Base-by-base conservation (phyloP, 257 asterid species). In the Vinca minor region DNA sequence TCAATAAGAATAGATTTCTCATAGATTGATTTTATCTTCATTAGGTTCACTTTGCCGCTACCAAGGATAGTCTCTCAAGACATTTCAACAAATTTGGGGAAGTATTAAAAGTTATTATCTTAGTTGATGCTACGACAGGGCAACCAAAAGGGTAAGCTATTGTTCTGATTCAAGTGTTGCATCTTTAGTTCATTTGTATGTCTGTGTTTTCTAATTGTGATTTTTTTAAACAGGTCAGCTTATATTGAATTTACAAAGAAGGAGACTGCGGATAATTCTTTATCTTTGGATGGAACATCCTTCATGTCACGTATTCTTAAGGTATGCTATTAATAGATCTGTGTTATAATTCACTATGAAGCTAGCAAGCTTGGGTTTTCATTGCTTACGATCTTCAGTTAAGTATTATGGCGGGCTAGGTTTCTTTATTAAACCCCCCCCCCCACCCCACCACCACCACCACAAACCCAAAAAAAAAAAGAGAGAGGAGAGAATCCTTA, bases 21-120 rank as follows among this genome's bases (percentile, higher is more conserved):
- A 56, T 56, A 53, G 31, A 62, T 46, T 67, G 17, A 34, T 23
- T 59, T 34, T 17, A 4, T 67, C 49, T 63, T 54, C 72, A 21
- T 66, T 73, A 93, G 99, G 96, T 93, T 77, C 97, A 93, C 86
- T 93, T 93, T 86, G 99, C 94, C 79, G 97, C 99, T 66, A 84
- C 97, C 63, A 93, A 89, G 79, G 99, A 87, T 74, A 78, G 92
- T 78, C 87, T 93, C 59, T 87, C 91, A 11, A 79, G 87, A 45
- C 95, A 93, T 69, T 93, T 93, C 78, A 89, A 83, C 78, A 89
- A 86, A 77, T 89, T 82, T 64, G 97, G 99, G 38, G 96, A 84
- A 78, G 95, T 89, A 64, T 77, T 80, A 29, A 89, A 89, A 77
- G 96, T 85, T 64, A 68, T 76, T 31, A 89, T 85, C 67, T 76